Evolutionary conservation across 108 stramenopile genomes (phyloP).

Genomic region (Skeletonema marinoi): DNA sequence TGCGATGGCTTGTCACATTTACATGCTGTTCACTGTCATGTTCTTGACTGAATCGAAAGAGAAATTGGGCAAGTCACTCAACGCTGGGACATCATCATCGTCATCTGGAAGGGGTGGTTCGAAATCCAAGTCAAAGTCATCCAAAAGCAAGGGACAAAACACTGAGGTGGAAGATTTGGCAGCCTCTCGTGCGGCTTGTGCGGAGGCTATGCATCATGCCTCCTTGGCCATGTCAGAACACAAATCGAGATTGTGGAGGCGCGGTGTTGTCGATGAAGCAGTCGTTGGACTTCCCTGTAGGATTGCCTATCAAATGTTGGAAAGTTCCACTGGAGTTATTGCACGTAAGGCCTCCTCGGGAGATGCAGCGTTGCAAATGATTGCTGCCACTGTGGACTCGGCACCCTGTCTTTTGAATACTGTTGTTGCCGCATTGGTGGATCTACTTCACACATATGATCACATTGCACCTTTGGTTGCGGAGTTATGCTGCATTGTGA

Average conservation of each 20-base stretch:
- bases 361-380: constrained; percentile 71
- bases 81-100: constrained; percentile 8
- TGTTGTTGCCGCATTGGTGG: constrained; percentile 81
- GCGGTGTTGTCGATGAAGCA: constrained; percentile 81
- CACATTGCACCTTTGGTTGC: constrained; percentile 79
- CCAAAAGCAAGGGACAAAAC: constrained; percentile 35
- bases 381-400: constrained; percentile 70
- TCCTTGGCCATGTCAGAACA: constrained; percentile 63
- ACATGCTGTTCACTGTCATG: constrained; percentile 91
- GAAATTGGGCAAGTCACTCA: constrained; percentile 51
- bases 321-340: constrained; percentile 64
- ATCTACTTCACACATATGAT: constrained; percentile 85
- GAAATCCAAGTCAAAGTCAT: background rate
- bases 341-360: constrained; percentile 69
- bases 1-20: constrained; percentile 79
- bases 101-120: constrained; percentile 13
- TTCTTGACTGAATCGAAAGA: constrained; percentile 80
- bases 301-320: constrained; percentile 84
- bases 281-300: constrained; percentile 79
- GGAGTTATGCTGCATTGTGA: constrained; percentile 70
- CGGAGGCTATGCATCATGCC: constrained; percentile 68
- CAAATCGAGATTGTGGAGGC: constrained; percentile 68
- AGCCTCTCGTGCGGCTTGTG: constrained; percentile 55
- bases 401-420: constrained; percentile 56
- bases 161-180: constrained; percentile 36